phyloP scores from a whole-genome alignment of 2,329 filamentous ascomycete species.

The Aspergillus glaucus region DNA sequence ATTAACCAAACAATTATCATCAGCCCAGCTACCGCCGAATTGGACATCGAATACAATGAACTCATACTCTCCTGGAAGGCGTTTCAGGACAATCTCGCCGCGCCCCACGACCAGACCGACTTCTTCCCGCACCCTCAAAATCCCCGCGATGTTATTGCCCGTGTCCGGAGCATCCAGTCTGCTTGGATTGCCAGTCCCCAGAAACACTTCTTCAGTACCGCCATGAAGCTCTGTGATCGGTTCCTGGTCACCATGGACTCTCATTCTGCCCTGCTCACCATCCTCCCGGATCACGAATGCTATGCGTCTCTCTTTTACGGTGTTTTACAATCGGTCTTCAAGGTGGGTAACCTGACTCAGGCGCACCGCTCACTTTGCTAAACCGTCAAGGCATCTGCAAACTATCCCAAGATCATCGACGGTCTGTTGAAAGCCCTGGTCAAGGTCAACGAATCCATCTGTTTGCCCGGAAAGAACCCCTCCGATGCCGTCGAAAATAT shows the following conservation, averaged over 20 bases:
- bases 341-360: constrained; percentile 18
- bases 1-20: not conserved
- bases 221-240: constrained; percentile 20
- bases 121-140: constrained; percentile 24
- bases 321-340: constrained; percentile 31
- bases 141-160: constrained; percentile 20
- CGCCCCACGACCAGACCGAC: constrained; percentile 20
- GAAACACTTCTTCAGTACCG: constrained; percentile 19
- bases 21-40: constrained; percentile 21
- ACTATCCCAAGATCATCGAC: constrained; percentile 30
- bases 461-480: constrained; percentile 8
- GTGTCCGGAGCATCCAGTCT: constrained; percentile 22
- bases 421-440: constrained; percentile 27
- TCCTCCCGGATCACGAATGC: constrained; percentile 21
- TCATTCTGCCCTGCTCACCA: constrained; percentile 20
- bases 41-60: constrained; percentile 35
- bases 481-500: constrained; percentile 10
- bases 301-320: constrained; percentile 30
- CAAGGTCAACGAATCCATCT: constrained; percentile 27
- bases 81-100: constrained; percentile 25
- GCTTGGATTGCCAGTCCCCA: constrained; percentile 23
- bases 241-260: constrained; percentile 24
- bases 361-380: not conserved
- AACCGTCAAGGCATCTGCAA: constrained; percentile 24
- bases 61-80: constrained; percentile 30